These are phyloP conservation scores for Hericium coralloides DNA, from an alignment of 768 basidiomycete species.

Conservation along the genomic window DNA sequence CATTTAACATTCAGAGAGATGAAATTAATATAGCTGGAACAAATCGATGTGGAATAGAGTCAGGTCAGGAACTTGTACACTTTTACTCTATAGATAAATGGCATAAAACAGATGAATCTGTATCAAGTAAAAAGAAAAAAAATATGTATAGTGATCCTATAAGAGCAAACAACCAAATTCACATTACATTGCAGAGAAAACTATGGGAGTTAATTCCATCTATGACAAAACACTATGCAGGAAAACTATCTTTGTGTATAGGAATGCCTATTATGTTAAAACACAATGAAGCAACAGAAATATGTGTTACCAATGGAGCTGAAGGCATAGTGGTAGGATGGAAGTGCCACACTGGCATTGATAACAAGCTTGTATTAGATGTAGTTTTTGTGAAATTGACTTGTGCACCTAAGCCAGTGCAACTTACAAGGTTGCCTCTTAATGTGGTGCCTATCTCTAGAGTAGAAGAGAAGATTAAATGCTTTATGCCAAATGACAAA, in stretches of 20 bases:
- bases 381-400: constrained; percentile 12
- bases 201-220: constrained; percentile 16
- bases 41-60: constrained; percentile 25
- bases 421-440: constrained; percentile 8
- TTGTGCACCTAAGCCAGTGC: not conserved
- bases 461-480: not conserved
- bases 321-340: constrained; percentile 14
- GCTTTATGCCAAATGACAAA: constrained; percentile 4
- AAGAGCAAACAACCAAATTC: not conserved
- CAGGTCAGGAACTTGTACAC: constrained; percentile 14
- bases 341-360: not conserved
- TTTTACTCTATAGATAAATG: constrained; percentile 20
- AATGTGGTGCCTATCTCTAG: constrained; percentile 15
- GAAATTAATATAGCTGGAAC: constrained; percentile 26
- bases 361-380: constrained; percentile 1
- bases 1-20: constrained; percentile 28
- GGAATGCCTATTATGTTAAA: constrained; percentile 19
- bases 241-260: constrained; percentile 12
- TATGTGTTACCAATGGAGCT: constrained; percentile 18
- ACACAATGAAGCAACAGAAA: constrained; percentile 16
- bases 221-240: constrained; percentile 10
- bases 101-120: not conserved
- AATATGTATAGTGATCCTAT: not conserved
- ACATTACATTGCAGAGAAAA: constrained; percentile 7
- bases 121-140: not conserved